Percentiles rank a stretch among this genome's conserved stretches.
These are phyloP conservation scores for Lentinula raphanica DNA, from an alignment of 768 basidiomycete genomes.

Conservation along the genomic window DNA sequence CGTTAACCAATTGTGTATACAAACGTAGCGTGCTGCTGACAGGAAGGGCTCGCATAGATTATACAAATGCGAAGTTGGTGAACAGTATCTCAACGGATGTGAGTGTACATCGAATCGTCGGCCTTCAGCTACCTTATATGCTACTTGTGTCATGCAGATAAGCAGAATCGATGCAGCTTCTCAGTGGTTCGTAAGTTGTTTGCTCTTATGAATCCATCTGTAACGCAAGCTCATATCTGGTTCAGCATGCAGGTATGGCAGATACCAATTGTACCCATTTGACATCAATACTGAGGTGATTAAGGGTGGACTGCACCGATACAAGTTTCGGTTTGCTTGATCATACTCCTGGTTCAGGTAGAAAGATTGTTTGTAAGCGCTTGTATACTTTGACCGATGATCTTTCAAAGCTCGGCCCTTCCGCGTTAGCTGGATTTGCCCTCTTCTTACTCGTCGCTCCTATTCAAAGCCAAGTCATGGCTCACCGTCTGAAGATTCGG, in stretches of 20 bases:
- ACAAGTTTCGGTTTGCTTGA: constrained; percentile 54
- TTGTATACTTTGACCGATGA: neutral
- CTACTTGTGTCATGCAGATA: constrained; percentile 26
- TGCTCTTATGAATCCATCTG: neutral
- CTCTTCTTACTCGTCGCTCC: constrained; percentile 60
- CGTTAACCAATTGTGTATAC: constrained; percentile 67
- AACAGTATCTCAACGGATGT: constrained; percentile 67
- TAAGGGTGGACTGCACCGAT: constrained; percentile 66
- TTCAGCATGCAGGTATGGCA: neutral
- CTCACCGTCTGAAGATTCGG: constrained; percentile 47
- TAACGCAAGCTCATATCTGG: neutral
- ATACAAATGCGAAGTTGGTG: constrained; percentile 56
- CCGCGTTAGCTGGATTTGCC: constrained; percentile 66
- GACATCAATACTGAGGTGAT: neutral
- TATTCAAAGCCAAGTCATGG: constrained; percentile 60
- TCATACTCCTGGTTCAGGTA: constrained; percentile 54
- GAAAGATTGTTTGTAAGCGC: neutral
- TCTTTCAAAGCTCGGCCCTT: constrained; percentile 51
- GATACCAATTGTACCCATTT: neutral
- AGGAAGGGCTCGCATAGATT: constrained; percentile 55
- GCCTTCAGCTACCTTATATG: neutral
- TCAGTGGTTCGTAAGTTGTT: constrained; percentile 63
- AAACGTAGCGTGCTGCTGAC: constrained; percentile 62
- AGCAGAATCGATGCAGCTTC: constrained; percentile 56
- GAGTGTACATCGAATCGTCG: constrained; percentile 14